These are phyloP conservation scores for Glutinoglossum americanum DNA, from an alignment of 495 filamentous ascomycete genomes.

Conservation along the genomic window DNA sequence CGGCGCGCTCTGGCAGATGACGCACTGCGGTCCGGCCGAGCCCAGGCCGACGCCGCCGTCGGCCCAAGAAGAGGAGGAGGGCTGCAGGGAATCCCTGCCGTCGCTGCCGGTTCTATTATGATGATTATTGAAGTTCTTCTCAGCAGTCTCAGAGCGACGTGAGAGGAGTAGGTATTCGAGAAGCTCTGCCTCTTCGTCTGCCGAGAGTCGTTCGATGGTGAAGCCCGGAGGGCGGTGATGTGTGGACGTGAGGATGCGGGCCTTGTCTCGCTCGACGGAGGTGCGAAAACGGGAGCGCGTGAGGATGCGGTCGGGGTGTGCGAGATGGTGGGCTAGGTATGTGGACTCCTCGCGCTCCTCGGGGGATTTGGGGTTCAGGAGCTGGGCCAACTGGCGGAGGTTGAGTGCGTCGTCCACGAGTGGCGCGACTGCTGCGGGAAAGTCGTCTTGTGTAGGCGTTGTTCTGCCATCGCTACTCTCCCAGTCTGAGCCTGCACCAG, in stretches of 20 bases:
- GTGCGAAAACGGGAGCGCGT: conserved; percentile 60
- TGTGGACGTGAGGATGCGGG: conserved; percentile 36
- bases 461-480: conserved; percentile 35
- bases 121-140: neutral
- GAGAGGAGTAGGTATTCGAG: conserved; percentile 67
- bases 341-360: conserved; percentile 64
- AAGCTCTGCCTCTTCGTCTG: conserved; percentile 55
- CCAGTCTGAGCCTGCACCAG: conserved; percentile 27
- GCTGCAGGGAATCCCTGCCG: neutral
- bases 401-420: conserved; percentile 41
- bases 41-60: conserved; percentile 50
- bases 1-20: conserved; percentile 75
- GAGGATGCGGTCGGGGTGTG: conserved; percentile 35
- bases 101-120: neutral
- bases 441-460: conserved; percentile 44
- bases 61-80: conserved; percentile 28
- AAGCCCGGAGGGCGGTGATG: conserved; percentile 16
- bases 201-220: conserved; percentile 21
- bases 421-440: conserved; percentile 18
- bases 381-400: conserved; percentile 45
- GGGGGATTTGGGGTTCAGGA: conserved; percentile 59
- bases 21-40: conserved; percentile 62
- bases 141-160: conserved; percentile 16
- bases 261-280: conserved; percentile 39
- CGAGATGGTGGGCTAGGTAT: conserved; percentile 61